Evolutionary conservation across 2,329 filamentous ascomycete species (phyloP).

Genomic region (Huntiella abstrusa): DNA sequence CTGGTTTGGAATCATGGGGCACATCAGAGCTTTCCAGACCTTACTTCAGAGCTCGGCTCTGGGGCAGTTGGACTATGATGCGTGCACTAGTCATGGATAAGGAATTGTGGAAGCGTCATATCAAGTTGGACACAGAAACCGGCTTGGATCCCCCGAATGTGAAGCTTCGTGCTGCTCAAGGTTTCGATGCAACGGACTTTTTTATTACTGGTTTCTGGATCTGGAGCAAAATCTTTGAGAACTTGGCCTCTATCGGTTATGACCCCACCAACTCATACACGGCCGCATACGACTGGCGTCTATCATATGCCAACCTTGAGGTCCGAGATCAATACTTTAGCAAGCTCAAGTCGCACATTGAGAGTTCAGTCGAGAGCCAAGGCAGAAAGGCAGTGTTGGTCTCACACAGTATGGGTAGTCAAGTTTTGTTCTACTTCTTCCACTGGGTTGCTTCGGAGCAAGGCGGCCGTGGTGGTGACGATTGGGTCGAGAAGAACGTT

Average conservation of each 20-base stretch:
- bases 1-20: slow-evolving; percentile 90
- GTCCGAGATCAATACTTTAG: slow-evolving; percentile 86
- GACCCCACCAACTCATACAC: slow-evolving; percentile 63
- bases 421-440: slow-evolving; percentile 74
- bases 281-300: slow-evolving; percentile 72
- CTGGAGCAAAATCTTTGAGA: slow-evolving; percentile 97
- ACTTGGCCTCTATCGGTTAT: slow-evolving; percentile 86
- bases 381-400: slow-evolving; percentile 68
- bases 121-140: slow-evolving; percentile 87
- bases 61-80: slow-evolving; percentile 99
- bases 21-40: slow-evolving; percentile 67
- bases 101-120: slow-evolving; percentile 82
- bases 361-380: slow-evolving; percentile 55
- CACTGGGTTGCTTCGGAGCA: slow-evolving; percentile 62
- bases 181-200: slow-evolving; percentile 95
- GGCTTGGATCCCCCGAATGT: slow-evolving; percentile 79
- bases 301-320: slow-evolving; percentile 81
- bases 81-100: slow-evolving; percentile 82
- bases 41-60: slow-evolving; percentile 86
- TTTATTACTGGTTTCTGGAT: slow-evolving; percentile 92
- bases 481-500: slow-evolving; percentile 79
- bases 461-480: slow-evolving; percentile 62
- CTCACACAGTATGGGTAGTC: slow-evolving; percentile 95
- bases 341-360: slow-evolving; percentile 73
- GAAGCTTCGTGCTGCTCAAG: slow-evolving; percentile 82